Conservation (phyloP, 2,329 filamentous ascomycete species). For the Aspergillus thermomutatus region DNA sequence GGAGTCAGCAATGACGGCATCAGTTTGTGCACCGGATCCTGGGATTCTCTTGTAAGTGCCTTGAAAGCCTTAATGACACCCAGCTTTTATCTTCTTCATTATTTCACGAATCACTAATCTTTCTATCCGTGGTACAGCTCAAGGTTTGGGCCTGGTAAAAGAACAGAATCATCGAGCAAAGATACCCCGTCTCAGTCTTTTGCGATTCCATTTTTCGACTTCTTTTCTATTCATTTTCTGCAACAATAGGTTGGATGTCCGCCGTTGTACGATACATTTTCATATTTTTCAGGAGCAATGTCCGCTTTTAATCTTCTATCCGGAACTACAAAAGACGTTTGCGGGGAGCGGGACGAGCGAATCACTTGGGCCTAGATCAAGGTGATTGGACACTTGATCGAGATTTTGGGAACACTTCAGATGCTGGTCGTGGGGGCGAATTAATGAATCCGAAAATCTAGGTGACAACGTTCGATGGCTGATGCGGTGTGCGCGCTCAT, state of each 20-base stretch:
- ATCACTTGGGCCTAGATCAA: not conserved
- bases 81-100: not conserved
- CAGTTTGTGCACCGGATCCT: slow-evolving; percentile 98
- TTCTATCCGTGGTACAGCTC: slow-evolving; percentile 53
- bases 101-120: not conserved
- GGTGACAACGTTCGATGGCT: not conserved
- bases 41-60: slow-evolving; percentile 89
- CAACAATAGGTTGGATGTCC: slow-evolving; percentile 32
- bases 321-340: slow-evolving; percentile 15
- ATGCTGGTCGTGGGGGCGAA: not conserved
- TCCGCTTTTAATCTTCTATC: slow-evolving; percentile 21
- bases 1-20: slow-evolving; percentile 99
- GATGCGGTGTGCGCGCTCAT: not conserved
- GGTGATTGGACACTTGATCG: not conserved
- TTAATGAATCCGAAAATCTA: not conserved
- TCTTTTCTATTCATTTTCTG: slow-evolving; percentile 31
- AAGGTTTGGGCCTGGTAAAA: slow-evolving; percentile 81
- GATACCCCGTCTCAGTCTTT: slow-evolving; percentile 37
- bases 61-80: not conserved
- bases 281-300: slow-evolving; percentile 21
- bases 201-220: slow-evolving; percentile 36
- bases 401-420: not conserved
- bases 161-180: slow-evolving; percentile 24
- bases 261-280: slow-evolving; percentile 47
- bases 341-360: not conserved